phyloP scores from a whole-genome alignment of 2,329 filamentous ascomycete species.

The Monosporascus sp. region DNA sequence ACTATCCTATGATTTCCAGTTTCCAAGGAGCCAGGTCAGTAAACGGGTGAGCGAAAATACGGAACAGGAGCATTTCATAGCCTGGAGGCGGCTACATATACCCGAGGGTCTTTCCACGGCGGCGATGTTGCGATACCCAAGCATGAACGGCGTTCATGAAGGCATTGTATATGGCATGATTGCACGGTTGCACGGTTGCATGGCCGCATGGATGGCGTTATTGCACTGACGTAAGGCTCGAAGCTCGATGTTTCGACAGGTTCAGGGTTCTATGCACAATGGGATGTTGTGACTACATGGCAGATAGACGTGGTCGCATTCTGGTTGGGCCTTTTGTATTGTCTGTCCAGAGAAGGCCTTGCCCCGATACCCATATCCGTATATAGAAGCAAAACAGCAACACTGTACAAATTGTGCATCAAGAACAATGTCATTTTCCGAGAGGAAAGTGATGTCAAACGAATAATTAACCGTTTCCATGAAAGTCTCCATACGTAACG shows the following conservation, averaged over 20 bases:
- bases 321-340: neutral
- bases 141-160: slow-evolving; percentile 3
- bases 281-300: neutral
- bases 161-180: neutral
- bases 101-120: neutral
- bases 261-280: neutral
- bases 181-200: neutral
- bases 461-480: neutral
- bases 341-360: too few species aligned
- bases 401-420: neutral
- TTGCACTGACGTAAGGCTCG: neutral
- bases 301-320: neutral
- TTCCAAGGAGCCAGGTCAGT: slow-evolving; percentile 1
- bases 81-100: neutral
- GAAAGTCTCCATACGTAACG: neutral
- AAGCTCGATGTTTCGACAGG: neutral
- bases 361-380: neutral
- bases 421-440: neutral
- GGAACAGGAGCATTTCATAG: neutral
- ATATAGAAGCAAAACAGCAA: neutral
- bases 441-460: neutral
- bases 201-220: slow-evolving; percentile 1
- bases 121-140: slow-evolving; percentile 16
- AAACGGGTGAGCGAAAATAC: slow-evolving; percentile 4
- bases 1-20: neutral